Conservation (phyloP, 1,284 basidiomycete species). For the Papiliotrema laurentii region DNA sequence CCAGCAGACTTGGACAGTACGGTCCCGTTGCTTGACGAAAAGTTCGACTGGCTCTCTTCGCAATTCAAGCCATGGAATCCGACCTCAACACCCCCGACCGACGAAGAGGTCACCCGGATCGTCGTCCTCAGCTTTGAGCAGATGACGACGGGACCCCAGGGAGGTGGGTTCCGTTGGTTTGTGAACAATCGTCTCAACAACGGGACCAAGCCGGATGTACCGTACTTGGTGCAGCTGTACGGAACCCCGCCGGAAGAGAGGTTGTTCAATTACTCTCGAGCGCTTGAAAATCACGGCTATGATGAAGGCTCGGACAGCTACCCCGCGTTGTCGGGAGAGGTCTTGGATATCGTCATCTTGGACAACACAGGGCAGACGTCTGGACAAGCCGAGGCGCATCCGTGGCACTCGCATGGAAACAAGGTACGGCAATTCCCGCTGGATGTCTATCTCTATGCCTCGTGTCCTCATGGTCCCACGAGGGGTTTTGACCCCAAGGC, state of each 20-base stretch:
- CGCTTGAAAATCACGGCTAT: constrained; percentile 10
- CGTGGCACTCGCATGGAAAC: constrained; percentile 11
- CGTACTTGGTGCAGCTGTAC: constrained; percentile 5
- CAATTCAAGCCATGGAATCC: constrained; percentile 3
- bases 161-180: constrained; percentile 3
- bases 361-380: constrained; percentile 4
- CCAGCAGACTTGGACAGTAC: constrained; percentile 2
- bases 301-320: constrained; percentile 6
- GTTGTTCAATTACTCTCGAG: not conserved
- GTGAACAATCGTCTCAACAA: constrained; percentile 6
- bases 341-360: constrained; percentile 10
- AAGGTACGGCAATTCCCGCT: constrained; percentile 4
- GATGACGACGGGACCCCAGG: not conserved
- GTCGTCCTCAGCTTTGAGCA: constrained; percentile 7
- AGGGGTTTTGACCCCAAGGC: too few relatives aligned
- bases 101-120: constrained; percentile 6
- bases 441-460: not conserved
- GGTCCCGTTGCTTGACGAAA: constrained; percentile 7
- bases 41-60: constrained; percentile 5
- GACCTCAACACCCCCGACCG: constrained; percentile 1
- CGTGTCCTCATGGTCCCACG: not conserved
- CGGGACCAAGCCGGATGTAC: not conserved
- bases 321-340: constrained; percentile 9
- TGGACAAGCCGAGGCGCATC: constrained; percentile 11
- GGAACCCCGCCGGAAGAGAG: not conserved